phyloP scores from a whole-genome alignment of 2,329 filamentous ascomycete species.

The Exophiala spinifera region DNA sequence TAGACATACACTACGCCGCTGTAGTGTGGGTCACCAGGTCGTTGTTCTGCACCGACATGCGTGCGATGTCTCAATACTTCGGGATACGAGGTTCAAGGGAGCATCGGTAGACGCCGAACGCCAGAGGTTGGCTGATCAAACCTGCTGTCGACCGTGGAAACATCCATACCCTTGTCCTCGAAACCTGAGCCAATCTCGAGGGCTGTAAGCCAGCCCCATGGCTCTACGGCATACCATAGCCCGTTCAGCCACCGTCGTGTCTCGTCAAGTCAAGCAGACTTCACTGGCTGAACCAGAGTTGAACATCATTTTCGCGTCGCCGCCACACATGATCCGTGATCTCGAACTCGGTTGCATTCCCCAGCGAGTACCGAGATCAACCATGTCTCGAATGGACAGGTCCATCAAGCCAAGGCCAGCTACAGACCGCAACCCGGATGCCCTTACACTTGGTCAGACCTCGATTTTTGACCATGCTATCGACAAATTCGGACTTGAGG shows the following conservation, averaged over 20 bases:
- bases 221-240: slow-evolving; percentile 4
- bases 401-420: not conserved
- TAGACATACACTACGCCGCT: too few relatives aligned
- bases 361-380: not conserved
- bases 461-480: too few relatives aligned
- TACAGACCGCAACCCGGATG: too few relatives aligned
- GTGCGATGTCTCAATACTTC: too few relatives aligned
- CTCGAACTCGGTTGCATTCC: not conserved
- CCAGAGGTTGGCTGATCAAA: not conserved
- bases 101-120: not conserved
- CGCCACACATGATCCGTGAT: not conserved
- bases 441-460: too few relatives aligned
- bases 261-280: slow-evolving; percentile 2
- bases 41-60: too few relatives aligned
- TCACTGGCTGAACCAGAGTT: slow-evolving; percentile 6
- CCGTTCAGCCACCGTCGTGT: slow-evolving; percentile 5
- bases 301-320: not conserved
- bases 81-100: too few relatives aligned
- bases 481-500: too few relatives aligned
- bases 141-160: not conserved
- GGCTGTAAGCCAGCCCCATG: not conserved
- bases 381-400: not conserved
- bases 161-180: not conserved
- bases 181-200: not conserved
- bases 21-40: too few relatives aligned